These are phyloP conservation scores for Cicer bijugum DNA, from an alignment of 306 rosid genomes.

Conservation along the genomic window DNA sequence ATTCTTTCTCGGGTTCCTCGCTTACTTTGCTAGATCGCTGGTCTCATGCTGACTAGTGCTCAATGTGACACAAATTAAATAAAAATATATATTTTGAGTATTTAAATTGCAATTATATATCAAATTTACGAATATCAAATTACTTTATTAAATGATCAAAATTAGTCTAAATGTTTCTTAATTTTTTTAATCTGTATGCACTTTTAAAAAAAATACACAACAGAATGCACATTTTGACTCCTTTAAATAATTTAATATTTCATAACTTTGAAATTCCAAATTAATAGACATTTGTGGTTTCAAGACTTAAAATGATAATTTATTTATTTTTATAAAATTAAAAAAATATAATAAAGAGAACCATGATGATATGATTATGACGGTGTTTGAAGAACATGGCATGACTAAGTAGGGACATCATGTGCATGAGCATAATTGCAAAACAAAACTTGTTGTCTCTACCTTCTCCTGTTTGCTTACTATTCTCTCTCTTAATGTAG, in stretches of 20 bases:
- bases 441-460: constrained; percentile 49
- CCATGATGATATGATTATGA: constrained; percentile 38
- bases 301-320: no score
- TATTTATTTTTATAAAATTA: neutral
- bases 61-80: constrained; percentile 34
- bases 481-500: constrained; percentile 15
- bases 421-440: constrained; percentile 9
- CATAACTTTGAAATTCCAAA: no score
- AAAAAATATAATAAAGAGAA: neutral
- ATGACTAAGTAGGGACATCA: constrained; percentile 51
- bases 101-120: no score
- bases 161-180: no score
- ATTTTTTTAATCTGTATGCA: no score
- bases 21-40: constrained; percentile 43
- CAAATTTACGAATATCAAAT: no score
- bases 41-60: constrained; percentile 40
- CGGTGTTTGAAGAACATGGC: constrained; percentile 49
- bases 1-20: constrained; percentile 45
- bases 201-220: neutral
- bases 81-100: no score
- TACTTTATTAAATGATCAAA: no score
- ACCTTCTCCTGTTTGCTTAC: constrained; percentile 17
- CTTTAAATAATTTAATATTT: no score
- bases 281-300: no score
- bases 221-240: no score